Evolutionary conservation across 495 filamentous ascomycete genomes (phyloP).

Genomic region (Podospora anserina): DNA sequence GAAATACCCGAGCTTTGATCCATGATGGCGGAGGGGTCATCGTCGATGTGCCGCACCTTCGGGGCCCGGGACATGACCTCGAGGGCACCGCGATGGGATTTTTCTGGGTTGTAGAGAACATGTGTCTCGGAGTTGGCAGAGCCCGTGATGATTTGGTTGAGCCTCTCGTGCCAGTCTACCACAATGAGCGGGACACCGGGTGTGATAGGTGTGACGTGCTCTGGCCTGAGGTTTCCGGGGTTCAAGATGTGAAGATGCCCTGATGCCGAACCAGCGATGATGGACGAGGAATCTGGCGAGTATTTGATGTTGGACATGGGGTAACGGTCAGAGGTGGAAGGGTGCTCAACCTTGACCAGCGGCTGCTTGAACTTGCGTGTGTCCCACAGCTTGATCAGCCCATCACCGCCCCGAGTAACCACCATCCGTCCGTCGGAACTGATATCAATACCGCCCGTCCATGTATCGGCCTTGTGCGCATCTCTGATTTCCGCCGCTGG

Average conservation of each 20-base stretch:
- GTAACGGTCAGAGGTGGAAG: conserved; percentile 78
- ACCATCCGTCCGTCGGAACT: conserved; percentile 87
- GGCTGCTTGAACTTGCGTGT: conserved; percentile 92
- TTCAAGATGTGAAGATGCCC: conserved; percentile 93
- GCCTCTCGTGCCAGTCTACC: conserved; percentile 85
- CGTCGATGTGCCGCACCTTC: conserved; percentile 91
- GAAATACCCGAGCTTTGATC: conserved; percentile 75
- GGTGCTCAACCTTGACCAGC: conserved; percentile 70
- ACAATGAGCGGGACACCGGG: conserved; percentile 76
- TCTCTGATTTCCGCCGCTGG: conserved; percentile 82
- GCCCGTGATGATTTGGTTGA: conserved; percentile 94
- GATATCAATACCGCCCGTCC: conserved; percentile 91
- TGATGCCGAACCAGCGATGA: conserved; percentile 83
- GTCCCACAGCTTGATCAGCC: conserved; percentile 86
- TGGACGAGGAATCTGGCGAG: conserved; percentile 72
- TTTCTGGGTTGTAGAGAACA: conserved; percentile 82
- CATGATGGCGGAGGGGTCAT: conserved; percentile 79
- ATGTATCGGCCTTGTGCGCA: conserved; percentile 78
- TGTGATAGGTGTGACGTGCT: conserved; percentile 81
- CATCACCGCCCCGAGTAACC: conserved; percentile 84
- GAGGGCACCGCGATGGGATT: conserved; percentile 76
- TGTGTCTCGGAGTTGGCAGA: conserved; percentile 86
- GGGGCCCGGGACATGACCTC: conserved; percentile 89
- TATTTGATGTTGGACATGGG: conserved; percentile 84
- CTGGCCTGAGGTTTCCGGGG: conserved; percentile 77